Percentiles rank a stretch among this genome's conserved stretches.
phyloP scores from a whole-genome alignment of 345 rosid genomes.

The Hibiscus trionum region DNA sequence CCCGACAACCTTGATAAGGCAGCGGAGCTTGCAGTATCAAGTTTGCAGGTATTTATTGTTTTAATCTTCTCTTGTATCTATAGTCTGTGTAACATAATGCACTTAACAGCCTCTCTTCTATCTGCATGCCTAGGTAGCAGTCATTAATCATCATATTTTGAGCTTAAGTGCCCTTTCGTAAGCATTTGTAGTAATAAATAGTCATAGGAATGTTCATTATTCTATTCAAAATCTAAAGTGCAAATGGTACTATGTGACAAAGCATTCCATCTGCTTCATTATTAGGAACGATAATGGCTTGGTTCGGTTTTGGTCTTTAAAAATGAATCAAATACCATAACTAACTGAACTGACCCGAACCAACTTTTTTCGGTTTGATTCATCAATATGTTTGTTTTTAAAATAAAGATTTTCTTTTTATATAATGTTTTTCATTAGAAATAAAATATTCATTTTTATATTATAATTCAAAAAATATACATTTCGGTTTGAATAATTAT shows the following conservation, averaged over 20 bases:
- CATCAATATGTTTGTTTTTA: background rate
- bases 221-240: background rate
- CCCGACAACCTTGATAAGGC: slow-evolving; percentile 70
- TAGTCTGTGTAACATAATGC: background rate
- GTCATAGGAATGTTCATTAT: background rate
- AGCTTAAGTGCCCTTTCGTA: background rate
- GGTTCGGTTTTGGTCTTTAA: background rate
- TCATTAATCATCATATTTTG: background rate
- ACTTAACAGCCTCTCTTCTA: background rate
- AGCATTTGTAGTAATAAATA: background rate
- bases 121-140: background rate
- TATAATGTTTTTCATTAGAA: background rate
- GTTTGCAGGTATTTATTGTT: slow-evolving; percentile 65
- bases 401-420: background rate
- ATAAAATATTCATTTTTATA: background rate
- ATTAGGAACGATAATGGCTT: background rate
- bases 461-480: background rate
- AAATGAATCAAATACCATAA: background rate
- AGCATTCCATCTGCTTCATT: background rate
- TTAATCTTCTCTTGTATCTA: background rate
- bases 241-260: background rate
- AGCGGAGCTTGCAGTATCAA: slow-evolving; percentile 95
- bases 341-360: background rate
- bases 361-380: background rate
- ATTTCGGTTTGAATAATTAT: no score